These are phyloP conservation scores for Tuber brumale DNA, from an alignment of 495 filamentous ascomycete species.

Conservation along the genomic window DNA sequence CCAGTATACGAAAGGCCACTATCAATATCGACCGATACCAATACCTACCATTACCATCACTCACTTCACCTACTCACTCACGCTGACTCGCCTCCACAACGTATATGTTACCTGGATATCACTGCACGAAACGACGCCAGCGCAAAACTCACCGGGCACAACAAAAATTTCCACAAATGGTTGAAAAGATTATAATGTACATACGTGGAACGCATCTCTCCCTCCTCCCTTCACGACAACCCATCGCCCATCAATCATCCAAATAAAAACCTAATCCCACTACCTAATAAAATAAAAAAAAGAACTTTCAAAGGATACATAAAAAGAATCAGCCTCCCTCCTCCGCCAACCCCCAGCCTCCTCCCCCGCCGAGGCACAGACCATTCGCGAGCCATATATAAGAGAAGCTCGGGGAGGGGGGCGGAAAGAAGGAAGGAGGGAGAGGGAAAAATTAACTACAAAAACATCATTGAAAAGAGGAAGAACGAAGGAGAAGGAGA, in stretches of 20 bases:
- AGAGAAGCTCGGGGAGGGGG: background rate
- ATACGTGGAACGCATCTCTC: background rate
- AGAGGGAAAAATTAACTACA: background rate
- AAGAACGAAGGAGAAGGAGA: too few relatives aligned
- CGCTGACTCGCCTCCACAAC: background rate
- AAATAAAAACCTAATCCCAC: background rate
- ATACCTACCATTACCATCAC: background rate
- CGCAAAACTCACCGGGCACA: background rate
- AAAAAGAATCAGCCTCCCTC: background rate
- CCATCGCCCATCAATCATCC: slow-evolving; percentile 4
- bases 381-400: background rate
- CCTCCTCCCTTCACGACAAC: background rate
- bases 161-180: background rate
- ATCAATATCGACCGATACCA: background rate
- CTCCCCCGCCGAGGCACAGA: background rate
- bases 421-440: background rate
- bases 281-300: background rate
- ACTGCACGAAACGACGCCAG: background rate
- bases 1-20: background rate
- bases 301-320: background rate
- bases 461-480: background rate
- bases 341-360: background rate
- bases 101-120: background rate
- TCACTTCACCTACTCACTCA: background rate
- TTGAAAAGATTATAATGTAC: slow-evolving; percentile 3